Conservation (phyloP, 345 rosid species). For the Luvunga scandens region DNA sequence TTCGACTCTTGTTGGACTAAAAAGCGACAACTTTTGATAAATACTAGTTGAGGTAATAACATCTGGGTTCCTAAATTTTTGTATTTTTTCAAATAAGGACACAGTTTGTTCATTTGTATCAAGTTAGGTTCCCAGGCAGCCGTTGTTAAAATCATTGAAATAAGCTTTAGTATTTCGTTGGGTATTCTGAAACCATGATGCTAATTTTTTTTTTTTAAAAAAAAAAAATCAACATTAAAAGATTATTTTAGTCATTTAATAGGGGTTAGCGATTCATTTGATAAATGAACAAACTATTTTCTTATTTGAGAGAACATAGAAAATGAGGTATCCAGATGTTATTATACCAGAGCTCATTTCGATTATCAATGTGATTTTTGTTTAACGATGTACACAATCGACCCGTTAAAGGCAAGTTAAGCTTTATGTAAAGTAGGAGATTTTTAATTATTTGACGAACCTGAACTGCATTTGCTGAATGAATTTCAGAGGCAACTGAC, state of each 20-base stretch:
- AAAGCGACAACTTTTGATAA: too few species aligned
- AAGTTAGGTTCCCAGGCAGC: too few species aligned
- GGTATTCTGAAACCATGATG: too few species aligned
- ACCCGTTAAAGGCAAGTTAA: neutral
- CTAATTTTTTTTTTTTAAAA: neutral
- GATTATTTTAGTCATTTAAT: too few species aligned
- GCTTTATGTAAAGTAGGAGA: neutral
- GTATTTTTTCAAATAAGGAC: too few species aligned
- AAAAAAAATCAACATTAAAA: neutral
- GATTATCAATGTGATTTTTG: neutral
- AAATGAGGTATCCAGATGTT: neutral
- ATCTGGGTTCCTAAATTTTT: too few species aligned
- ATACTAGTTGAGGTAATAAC: too few species aligned
- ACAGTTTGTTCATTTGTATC: too few species aligned
- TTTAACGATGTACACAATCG: neutral
- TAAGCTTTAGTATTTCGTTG: too few species aligned
- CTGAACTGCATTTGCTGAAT: neutral
- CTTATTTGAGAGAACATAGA: neutral
- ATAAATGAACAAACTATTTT: too few species aligned
- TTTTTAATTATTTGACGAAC: neutral
- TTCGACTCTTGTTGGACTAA: neutral
- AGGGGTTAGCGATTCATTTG: neutral
- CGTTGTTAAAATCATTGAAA: too few species aligned
- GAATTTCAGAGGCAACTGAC: neutral
- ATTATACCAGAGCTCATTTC: too few species aligned